Evolutionary conservation across 371 early-diverging fungal genomes (phyloP), one percentile per base, ranked within the genome.

Genomic region (Lichtheimia corymbifera): DNA sequence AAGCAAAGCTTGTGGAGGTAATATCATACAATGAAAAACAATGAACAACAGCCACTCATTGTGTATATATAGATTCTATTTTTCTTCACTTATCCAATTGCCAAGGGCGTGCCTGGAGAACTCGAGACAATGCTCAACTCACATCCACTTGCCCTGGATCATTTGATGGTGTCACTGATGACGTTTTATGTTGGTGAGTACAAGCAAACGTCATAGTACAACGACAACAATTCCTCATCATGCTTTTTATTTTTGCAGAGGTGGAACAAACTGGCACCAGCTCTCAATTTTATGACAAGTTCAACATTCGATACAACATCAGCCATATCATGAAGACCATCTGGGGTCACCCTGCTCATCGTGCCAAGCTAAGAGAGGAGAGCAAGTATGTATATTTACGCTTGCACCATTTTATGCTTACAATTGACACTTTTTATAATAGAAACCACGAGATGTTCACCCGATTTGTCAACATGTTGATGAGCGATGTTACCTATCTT

Each of bases 201-300:
- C 5, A 47, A 49, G 9, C 25, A 28, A 15, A n/a, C 13, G 50
- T 52, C 9, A 6, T 35, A 35, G 22, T 50, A n/a, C n/a, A 4
- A n/a, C 54, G 55, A 30, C 11, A 14, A n/a, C 41, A 28, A 5
- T 2, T 40, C 4, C 11, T 49, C 30, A 55, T 41, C 11, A 11
- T 35, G 2, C 35, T 35, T 35, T 35, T 35, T 22, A 43, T 3
- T 7, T n/a, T 22, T 5, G 6, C 60, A 73, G 96, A 97, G 64
- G 94, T 96, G 14, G 99, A 98, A 71, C 91, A 93, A 44, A 97
- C 97, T 0, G 99, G 98, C 12, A 82, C 89, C 9, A 86, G 86
- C 61, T 89, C 92, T 0, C 96, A 96, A 66, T 98, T 98, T 71
- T 98, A 97, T 67, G 99, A 98, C 74, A 98, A 98, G 75, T 97